Evolutionary conservation across 768 basidiomycete species (phyloP), one percentile per base, ranked within the genome.

Genomic region (Cystofilobasidium bisporidii): DNA sequence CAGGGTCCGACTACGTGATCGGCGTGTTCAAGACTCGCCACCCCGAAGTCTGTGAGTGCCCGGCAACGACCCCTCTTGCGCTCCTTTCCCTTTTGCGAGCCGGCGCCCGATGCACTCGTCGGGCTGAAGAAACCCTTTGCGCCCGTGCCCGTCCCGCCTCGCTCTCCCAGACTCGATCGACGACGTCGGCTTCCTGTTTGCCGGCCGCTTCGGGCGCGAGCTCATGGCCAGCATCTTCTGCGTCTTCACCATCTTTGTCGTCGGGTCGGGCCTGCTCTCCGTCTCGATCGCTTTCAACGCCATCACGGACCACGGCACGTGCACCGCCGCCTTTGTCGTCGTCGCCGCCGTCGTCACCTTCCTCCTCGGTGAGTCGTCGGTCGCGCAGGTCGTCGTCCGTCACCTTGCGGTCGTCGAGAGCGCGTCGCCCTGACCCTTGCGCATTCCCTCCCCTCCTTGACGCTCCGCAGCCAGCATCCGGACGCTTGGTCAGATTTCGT

Each of bases 221-320:
- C 2, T 28, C 22, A 43, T 61, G 14, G 60, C 30, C 30, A 18
- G 8, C 24, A 20, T 41, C 45, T 43, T 24, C 24, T 61, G 60
- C 30, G 12, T 61, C 28, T 47, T 61, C 24, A 40, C 17, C 11
- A 53, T 26, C 32, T 41, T 61, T 36, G 36, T 61, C 38, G 17
- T 24, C 18, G 38, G 60, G 20, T 15, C n/a, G 24, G 74, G 71
- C 22, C 69, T 77, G 59, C 71, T 79, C 14, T 71, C 72, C 18
- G 69, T 77, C 43, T 75, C 77, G 2, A 75, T 76, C 72, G 77
- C 77, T 6, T 70, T 76, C 56, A 77, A 77, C 72, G 72, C 75
- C 48, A 72, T 77, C 50, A 71, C 74, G 14, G 40, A 64, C 11
- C 76, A 78, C 71, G 76, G 72, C 3, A 74, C 77, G 1, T 79